Percentiles rank a stretch among this genome's conserved stretches.
Conservation (phyloP, 2,329 filamentous ascomycete genomes). For the Aspergillus puulaauensis region DNA sequence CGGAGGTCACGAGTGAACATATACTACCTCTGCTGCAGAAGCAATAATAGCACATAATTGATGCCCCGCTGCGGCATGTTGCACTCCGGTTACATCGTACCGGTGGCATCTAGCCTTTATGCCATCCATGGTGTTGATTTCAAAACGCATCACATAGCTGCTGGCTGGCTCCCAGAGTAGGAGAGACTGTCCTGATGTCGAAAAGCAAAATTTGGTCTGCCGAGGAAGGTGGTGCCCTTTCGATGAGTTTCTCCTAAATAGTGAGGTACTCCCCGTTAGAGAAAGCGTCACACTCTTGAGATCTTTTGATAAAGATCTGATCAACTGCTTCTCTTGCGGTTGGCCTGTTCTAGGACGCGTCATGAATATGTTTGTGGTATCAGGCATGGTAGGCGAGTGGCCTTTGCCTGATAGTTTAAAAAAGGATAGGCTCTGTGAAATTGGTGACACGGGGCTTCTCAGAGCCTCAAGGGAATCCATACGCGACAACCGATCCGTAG, state of each 20-base stretch:
- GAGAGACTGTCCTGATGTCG: slow-evolving; percentile 22
- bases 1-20: neutral
- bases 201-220: slow-evolving; percentile 32
- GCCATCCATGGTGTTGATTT: slow-evolving; percentile 26
- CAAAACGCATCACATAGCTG: slow-evolving; percentile 29
- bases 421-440: slow-evolving; percentile 10
- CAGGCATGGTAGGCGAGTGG: slow-evolving; percentile 12
- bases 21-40: slow-evolving; percentile 22
- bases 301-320: slow-evolving; percentile 19
- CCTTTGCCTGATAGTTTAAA: slow-evolving; percentile 16
- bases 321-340: slow-evolving; percentile 16
- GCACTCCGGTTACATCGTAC: slow-evolving; percentile 33
- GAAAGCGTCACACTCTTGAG: slow-evolving; percentile 21
- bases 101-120: slow-evolving; percentile 28
- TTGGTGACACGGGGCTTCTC: slow-evolving; percentile 17
- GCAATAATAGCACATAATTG: slow-evolving; percentile 33
- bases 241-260: slow-evolving; percentile 22
- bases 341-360: slow-evolving; percentile 9
- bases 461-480: slow-evolving; percentile 15
- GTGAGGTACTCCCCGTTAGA: slow-evolving; percentile 15
- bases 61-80: slow-evolving; percentile 33
- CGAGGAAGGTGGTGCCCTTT: slow-evolving; percentile 26
- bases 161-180: slow-evolving; percentile 22
- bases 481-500: slow-evolving; percentile 22
- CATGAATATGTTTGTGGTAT: slow-evolving; percentile 10